These are phyloP conservation scores for Mortierella alpina DNA, from an alignment of 192 early-diverging fungal species.

Conservation along the genomic window DNA sequence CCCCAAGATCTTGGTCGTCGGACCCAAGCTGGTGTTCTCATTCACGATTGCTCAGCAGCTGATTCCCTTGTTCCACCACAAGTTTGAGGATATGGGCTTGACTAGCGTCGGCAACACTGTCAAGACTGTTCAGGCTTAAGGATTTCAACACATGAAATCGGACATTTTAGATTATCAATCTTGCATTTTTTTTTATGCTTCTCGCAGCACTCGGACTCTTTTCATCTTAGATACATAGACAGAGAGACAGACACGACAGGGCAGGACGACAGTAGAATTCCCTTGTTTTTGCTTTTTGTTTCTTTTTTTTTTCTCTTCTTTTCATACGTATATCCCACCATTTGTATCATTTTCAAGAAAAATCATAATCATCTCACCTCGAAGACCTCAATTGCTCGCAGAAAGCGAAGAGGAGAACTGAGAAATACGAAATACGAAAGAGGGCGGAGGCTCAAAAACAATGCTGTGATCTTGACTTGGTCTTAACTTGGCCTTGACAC, in stretches of 20 bases:
- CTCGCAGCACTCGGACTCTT: background rate
- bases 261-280: background rate
- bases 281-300: background rate
- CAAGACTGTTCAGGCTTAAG: slow-evolving; percentile 20
- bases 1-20: slow-evolving; percentile 88
- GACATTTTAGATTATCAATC: too few relatives aligned
- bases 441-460: too few relatives aligned
- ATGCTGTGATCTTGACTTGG: too few relatives aligned
- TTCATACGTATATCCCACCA: background rate
- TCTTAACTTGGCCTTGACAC: too few relatives aligned
- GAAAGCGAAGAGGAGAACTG: too few relatives aligned
- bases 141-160: background rate
- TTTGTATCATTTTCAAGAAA: too few relatives aligned
- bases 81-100: slow-evolving; percentile 60
- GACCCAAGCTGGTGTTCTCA: slow-evolving; percentile 97
- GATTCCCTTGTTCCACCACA: slow-evolving; percentile 79
- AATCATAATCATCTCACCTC: too few relatives aligned
- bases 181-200: background rate
- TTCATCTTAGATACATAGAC: background rate
- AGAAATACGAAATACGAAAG: too few relatives aligned
- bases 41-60: slow-evolving; percentile 97
- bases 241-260: too few relatives aligned
- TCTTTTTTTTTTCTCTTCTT: background rate
- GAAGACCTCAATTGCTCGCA: too few relatives aligned
- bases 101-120: slow-evolving; percentile 47